A percentile compares a stretch with the other conserved stretches of the same genome.
Conservation (phyloP, 371 early-diverging fungal genomes). For the Rhizopus arrhizus region DNA sequence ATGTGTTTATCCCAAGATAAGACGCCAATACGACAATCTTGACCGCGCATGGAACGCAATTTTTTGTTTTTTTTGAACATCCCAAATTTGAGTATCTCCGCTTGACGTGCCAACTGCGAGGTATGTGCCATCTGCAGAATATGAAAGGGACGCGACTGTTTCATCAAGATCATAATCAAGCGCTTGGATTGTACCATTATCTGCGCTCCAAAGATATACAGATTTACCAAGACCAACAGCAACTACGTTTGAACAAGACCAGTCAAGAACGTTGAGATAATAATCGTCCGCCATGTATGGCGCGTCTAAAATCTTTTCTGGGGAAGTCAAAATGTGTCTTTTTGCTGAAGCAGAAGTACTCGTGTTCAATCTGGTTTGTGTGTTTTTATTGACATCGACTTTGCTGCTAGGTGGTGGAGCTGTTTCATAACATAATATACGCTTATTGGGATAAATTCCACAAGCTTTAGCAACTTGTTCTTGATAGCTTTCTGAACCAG, state of each 20-base stretch:
- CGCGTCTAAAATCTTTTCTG: constrained; percentile 86
- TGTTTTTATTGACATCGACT: constrained; percentile 8
- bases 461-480: constrained; percentile 79
- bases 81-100: constrained; percentile 91
- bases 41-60: constrained; percentile 78
- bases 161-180: constrained; percentile 63
- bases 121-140: constrained; percentile 77
- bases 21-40: constrained; percentile 77
- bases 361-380: constrained; percentile 36
- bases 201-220: constrained; percentile 94
- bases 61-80: constrained; percentile 67
- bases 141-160: constrained; percentile 72
- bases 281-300: constrained; percentile 95
- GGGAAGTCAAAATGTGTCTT: constrained; percentile 69
- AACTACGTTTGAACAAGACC: constrained; percentile 82
- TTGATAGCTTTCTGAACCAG: constrained; percentile 60
- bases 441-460: constrained; percentile 63
- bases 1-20: constrained; percentile 87
- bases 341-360: constrained; percentile 38
- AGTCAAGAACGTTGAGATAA: constrained; percentile 96
- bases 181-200: constrained; percentile 71
- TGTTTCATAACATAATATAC: constrained; percentile 34
- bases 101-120: constrained; percentile 84
- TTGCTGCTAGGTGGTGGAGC: not conserved
- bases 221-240: constrained; percentile 88